Conservation (phyloP, 345 rosid species). For the Euphorbia peplus region DNA sequence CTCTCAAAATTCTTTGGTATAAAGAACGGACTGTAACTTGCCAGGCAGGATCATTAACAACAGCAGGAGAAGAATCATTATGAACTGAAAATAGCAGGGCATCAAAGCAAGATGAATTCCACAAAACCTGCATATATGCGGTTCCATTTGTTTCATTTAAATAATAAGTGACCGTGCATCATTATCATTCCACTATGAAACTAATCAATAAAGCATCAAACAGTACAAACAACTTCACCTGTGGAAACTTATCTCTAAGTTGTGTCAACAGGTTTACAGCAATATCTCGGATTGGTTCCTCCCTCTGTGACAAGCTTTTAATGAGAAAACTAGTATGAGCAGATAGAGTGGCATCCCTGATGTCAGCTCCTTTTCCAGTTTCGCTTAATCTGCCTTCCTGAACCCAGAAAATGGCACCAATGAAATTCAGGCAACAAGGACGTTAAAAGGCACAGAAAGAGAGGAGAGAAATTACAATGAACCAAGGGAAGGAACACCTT, state of each 20-base stretch:
- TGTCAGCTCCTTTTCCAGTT: slow-evolving; percentile 72
- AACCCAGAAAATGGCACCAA: slow-evolving; percentile 32
- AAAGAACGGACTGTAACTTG: slow-evolving; percentile 74
- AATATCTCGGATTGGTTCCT: slow-evolving; percentile 84
- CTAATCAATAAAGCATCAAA: neutral
- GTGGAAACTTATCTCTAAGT: slow-evolving; percentile 95
- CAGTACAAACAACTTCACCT: slow-evolving; percentile 45
- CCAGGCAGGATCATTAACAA: slow-evolving; percentile 90
- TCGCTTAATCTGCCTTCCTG: slow-evolving; percentile 88
- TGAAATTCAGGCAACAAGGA: slow-evolving; percentile 16
- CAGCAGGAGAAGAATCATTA: slow-evolving; percentile 55
- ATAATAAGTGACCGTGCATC: slow-evolving; percentile 18
- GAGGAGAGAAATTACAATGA: slow-evolving; percentile 4
- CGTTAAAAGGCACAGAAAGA: slow-evolving; percentile 4
- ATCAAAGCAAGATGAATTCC: slow-evolving; percentile 95
- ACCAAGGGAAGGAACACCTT: slow-evolving; percentile 4
- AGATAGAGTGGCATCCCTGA: slow-evolving; percentile 74
- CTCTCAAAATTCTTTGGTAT: slow-evolving; percentile 77
- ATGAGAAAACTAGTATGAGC: slow-evolving; percentile 91
- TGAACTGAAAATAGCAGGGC: slow-evolving; percentile 76
- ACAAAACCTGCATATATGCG: slow-evolving; percentile 75
- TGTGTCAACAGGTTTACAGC: slow-evolving; percentile 81
- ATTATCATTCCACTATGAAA: neutral
- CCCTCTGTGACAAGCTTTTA: slow-evolving; percentile 93
- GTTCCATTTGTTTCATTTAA: slow-evolving; percentile 18